These are phyloP conservation scores for Aspergillus fischeri DNA, from an alignment of 2,329 filamentous ascomycete species.

Conservation along the genomic window DNA sequence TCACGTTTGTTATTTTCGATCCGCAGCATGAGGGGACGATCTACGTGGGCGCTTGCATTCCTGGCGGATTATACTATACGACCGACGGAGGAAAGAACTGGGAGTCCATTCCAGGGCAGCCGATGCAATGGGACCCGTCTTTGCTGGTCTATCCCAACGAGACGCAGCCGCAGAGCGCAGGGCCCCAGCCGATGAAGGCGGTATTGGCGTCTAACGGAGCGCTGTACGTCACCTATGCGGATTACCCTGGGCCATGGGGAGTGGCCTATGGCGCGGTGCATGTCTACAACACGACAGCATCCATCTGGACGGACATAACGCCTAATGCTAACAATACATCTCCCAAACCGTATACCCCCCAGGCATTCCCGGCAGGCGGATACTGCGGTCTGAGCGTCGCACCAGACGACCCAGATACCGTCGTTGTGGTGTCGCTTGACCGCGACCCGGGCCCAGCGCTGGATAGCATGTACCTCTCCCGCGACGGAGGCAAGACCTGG, in stretches of 20 bases:
- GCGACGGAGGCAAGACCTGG: slow-evolving; percentile 11
- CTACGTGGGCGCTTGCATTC: slow-evolving; percentile 10
- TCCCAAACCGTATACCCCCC: slow-evolving; percentile 6
- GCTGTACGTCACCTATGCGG: slow-evolving; percentile 11
- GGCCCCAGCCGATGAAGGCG: slow-evolving; percentile 13
- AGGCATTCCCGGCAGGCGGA: slow-evolving; percentile 11
- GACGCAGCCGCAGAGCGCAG: slow-evolving; percentile 10
- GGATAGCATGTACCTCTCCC: slow-evolving; percentile 14
- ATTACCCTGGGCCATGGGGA: slow-evolving; percentile 10
- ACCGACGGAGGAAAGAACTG: slow-evolving; percentile 8
- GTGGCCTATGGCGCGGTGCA: slow-evolving; percentile 8
- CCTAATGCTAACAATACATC: slow-evolving; percentile 6
- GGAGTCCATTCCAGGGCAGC: slow-evolving; percentile 10
- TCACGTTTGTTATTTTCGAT: slow-evolving; percentile 12
- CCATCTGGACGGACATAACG: slow-evolving; percentile 10
- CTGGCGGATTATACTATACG: slow-evolving; percentile 8
- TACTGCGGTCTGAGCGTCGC: slow-evolving; percentile 12
- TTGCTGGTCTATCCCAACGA: slow-evolving; percentile 8
- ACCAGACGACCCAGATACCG: slow-evolving; percentile 8
- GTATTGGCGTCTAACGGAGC: slow-evolving; percentile 10
- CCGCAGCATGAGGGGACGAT: slow-evolving; percentile 5
- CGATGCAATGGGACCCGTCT: slow-evolving; percentile 6
- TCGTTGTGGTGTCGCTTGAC: slow-evolving; percentile 9
- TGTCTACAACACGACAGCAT: slow-evolving; percentile 10
- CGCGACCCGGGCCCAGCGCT: slow-evolving; percentile 12